Conservation (phyloP, 352 stramenopile species). For the Pythium brassicae region DNA sequence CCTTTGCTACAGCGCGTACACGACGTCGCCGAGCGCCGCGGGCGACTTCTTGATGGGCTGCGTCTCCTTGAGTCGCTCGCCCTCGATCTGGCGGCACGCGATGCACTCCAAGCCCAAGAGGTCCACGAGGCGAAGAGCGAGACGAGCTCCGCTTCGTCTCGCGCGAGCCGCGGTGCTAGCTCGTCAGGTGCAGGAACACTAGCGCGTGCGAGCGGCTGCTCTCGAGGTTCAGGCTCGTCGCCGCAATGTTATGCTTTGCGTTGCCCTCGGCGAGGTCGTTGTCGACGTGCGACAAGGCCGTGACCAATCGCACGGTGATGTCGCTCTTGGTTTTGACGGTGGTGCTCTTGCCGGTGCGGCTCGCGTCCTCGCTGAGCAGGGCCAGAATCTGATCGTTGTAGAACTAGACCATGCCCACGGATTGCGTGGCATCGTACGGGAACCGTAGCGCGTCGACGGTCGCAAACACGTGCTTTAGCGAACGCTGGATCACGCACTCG, state of each 20-base stretch:
- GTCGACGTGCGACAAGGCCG: slow-evolving; percentile 63
- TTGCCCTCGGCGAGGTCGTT: slow-evolving; percentile 69
- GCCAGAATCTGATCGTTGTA: slow-evolving; percentile 94
- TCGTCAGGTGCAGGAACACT: slow-evolving; percentile 74
- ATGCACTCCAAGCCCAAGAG: slow-evolving; percentile 96
- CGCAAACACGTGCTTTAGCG: slow-evolving; percentile 94
- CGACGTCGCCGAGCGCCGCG: slow-evolving; percentile 96
- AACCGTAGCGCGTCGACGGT: slow-evolving; percentile 69
- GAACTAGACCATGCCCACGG: slow-evolving; percentile 97
- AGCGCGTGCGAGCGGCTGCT: slow-evolving; percentile 84
- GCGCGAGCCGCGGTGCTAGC: slow-evolving; percentile 60
- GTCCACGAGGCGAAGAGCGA: slow-evolving; percentile 75
- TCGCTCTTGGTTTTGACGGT: slow-evolving; percentile 68
- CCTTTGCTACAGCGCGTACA: slow-evolving; percentile 90
- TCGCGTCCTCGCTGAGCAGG: slow-evolving; percentile 63
- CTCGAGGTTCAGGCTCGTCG: slow-evolving; percentile 84
- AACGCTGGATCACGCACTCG: slow-evolving; percentile 94
- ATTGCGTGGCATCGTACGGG: slow-evolving; percentile 62
- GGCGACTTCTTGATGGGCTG: slow-evolving; percentile 99
- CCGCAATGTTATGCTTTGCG: slow-evolving; percentile 75
- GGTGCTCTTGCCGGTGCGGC: slow-evolving; percentile 38
- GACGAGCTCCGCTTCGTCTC: slow-evolving; percentile 72
- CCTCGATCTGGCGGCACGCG: slow-evolving; percentile 75
- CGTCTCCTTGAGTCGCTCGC: slow-evolving; percentile 92
- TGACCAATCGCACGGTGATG: slow-evolving; percentile 55